Base-by-base conservation (phyloP, 2,329 filamentous ascomycete species). In the Colletotrichum kahawae region DNA sequence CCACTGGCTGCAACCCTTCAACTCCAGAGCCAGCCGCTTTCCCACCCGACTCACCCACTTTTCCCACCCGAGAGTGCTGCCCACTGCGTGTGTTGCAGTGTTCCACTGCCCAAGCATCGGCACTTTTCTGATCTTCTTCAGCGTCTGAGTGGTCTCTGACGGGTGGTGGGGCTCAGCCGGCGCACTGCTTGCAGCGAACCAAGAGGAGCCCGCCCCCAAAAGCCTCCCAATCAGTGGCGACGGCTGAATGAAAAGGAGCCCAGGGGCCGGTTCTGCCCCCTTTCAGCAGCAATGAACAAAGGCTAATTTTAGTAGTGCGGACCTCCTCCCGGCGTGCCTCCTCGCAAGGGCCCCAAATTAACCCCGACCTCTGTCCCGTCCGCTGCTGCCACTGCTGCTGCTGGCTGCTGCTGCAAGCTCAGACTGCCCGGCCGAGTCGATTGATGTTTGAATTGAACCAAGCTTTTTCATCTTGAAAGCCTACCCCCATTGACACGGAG, bases 301-400 rank as follows among this genome's bases (percentile, higher is more conserved):
- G 43, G 54, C 69, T 64, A 67, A 67, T 72, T 75, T 67, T 72
- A 72, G 72, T 64, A 72, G 38, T 43, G 38, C 14, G 29, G 36
- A 16, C 48, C 59, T 48, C 14, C 48, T 54, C 48, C 38, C 65
- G 43, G n/a, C 38, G 38, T 24, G 34, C 29, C 16, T 24, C 21
- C 24, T 59, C 34, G 71, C 66, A 59, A n/a, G 51, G 67, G 60
- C 67, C 67, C 62, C 34, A 64, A 33, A 24, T 62, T 48, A 34
- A 67, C 43, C 43, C 69, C 69, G 34, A 67, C 43, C 43, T 51
- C 43, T 21, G 43, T 51, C 43, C 43, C 43, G 43, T 51, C 43
- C 43, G 43, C 43, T 13, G 43, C 43, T 48, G 43, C 43, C n/a
- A 43, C 18, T 43, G 18, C 38, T 51, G 43, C n/a, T 51, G 38